Evolutionary conservation across 129 eudicot genomes (phyloP).

Genomic region (Cynara cardunculus): DNA sequence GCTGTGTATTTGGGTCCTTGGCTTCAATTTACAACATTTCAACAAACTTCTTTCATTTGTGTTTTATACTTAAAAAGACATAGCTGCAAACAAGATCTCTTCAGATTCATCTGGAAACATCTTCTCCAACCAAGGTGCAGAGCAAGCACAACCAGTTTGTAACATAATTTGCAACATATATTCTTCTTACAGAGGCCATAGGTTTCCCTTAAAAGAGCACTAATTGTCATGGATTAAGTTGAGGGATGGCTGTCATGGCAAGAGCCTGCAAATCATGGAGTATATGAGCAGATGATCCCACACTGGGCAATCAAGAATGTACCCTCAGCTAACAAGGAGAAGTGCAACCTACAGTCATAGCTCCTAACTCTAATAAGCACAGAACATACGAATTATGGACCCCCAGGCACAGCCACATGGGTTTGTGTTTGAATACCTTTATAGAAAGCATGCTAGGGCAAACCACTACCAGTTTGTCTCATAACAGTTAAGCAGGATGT

Average conservation of each 20-base stretch:
- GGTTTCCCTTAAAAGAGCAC: background rate
- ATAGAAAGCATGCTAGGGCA: background rate
- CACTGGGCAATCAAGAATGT: background rate
- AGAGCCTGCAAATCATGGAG: background rate
- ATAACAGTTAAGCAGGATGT: background rate
- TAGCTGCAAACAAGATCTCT: background rate
- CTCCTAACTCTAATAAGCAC: too few species aligned
- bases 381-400: background rate
- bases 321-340: background rate
- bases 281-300: background rate
- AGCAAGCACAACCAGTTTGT: background rate
- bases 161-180: background rate
- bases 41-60: background rate
- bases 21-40: background rate
- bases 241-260: background rate
- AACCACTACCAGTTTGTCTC: background rate
- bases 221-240: background rate
- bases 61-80: background rate
- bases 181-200: background rate
- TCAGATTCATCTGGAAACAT: background rate
- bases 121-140: background rate
- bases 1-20: background rate
- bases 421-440: background rate
- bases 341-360: background rate
- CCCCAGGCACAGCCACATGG: background rate